Evolutionary conservation across 495 filamentous ascomycete species (phyloP).

Genomic region (Penicilliopsis zonata): DNA sequence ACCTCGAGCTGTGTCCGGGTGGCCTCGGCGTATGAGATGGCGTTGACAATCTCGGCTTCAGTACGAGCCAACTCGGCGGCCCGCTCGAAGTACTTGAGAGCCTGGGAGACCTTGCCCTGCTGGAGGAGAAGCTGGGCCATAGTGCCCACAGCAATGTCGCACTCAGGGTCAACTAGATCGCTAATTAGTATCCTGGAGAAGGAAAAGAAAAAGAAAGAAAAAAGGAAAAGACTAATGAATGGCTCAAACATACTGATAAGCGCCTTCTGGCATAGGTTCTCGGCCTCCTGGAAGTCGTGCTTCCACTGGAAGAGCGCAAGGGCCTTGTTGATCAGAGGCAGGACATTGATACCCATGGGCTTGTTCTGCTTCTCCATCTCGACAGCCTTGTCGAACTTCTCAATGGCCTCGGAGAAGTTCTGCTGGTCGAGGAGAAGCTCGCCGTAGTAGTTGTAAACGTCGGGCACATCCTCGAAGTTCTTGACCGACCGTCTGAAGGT

Average conservation of each 20-base stretch:
- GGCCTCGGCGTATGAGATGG: conserved; percentile 92
- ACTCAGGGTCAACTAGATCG: conserved; percentile 89
- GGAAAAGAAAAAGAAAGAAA: not conserved
- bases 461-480: conserved; percentile 91
- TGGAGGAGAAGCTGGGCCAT: conserved; percentile 98
- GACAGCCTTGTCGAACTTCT: conserved; percentile 95
- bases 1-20: conserved; percentile 95
- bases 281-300: conserved; percentile 86
- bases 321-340: conserved; percentile 97
- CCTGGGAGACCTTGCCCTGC: conserved; percentile 92
- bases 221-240: no score
- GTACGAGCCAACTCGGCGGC: conserved; percentile 93
- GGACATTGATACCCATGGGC: conserved; percentile 89
- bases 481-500: conserved; percentile 96
- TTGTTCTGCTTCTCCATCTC: conserved; percentile 95
- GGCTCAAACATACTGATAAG: conserved; percentile 88
- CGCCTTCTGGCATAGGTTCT: conserved; percentile 94
- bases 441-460: conserved; percentile 99
- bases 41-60: conserved; percentile 91
- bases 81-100: conserved; percentile 92
- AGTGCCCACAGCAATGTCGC: conserved; percentile 96
- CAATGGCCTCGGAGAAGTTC: conserved; percentile 88
- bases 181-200: conserved; percentile 6
- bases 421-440: conserved; percentile 96
- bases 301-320: conserved; percentile 96